Percentiles rank a stretch among this genome's conserved stretches.
Evolutionary conservation across 2,329 filamentous ascomycete species (phyloP).

Genomic region (Ceratocystis lukuohia): DNA sequence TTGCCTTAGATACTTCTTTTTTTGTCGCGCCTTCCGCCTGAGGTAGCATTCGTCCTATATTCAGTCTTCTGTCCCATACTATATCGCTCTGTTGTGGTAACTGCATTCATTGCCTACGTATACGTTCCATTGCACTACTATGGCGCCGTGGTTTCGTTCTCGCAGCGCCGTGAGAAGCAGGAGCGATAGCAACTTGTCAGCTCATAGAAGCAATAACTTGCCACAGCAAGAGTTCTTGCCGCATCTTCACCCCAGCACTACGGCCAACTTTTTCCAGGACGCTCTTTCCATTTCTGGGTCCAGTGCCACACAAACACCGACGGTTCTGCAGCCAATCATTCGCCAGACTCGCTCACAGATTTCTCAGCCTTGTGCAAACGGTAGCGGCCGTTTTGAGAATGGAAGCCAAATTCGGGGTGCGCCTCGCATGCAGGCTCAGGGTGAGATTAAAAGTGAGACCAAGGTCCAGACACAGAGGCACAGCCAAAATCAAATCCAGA

Average conservation of each 20-base stretch:
- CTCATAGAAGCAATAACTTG: background rate
- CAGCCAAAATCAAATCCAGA: background rate
- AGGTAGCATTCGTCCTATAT: background rate
- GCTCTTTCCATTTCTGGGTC: background rate
- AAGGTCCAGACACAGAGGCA: background rate
- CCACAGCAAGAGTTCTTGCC: conserved; percentile 1
- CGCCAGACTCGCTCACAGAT: background rate
- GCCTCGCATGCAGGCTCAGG: background rate
- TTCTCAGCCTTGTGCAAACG: conserved; percentile 2
- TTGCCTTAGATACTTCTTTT: background rate
- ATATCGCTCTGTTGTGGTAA: background rate
- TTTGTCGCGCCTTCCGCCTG: background rate
- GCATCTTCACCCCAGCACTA: background rate
- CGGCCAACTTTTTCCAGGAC: background rate
- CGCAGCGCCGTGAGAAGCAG: background rate
- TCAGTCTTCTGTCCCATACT: background rate
- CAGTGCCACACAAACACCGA: background rate
- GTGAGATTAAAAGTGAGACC: background rate
- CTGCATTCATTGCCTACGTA: background rate
- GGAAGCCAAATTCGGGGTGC: background rate
- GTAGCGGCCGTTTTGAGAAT: background rate
- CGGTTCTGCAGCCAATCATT: background rate
- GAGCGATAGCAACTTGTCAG: background rate
- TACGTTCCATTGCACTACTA: background rate
- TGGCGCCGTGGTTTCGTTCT: conserved; percentile 3